Evolutionary conservation across 73 alveolate species (phyloP).

Genomic region (Tetrahymena malaccensis): DNA sequence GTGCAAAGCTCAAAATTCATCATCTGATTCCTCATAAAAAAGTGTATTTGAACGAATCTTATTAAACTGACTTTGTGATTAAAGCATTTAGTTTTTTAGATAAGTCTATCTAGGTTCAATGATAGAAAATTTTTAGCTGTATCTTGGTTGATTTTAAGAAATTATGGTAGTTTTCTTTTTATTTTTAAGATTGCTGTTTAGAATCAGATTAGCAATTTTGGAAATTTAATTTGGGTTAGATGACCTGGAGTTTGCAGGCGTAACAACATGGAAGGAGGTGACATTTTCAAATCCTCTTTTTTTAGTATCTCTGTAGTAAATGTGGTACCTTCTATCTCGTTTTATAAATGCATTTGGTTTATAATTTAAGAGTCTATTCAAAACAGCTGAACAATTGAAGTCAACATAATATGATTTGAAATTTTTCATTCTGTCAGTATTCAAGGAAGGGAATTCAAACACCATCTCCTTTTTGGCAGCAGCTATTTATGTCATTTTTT

Average conservation of each 20-base stretch:
- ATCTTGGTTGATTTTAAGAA: background rate
- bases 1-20: background rate
- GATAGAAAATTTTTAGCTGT: background rate
- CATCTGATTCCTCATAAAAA: background rate
- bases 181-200: background rate
- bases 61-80: background rate
- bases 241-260: background rate
- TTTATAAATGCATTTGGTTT: background rate
- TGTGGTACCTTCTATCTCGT: background rate
- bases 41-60: background rate
- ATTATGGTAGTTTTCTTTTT: background rate
- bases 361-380: background rate
- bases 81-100: background rate
- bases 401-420: background rate
- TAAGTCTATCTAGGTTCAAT: background rate
- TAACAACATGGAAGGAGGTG: background rate
- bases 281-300: background rate
- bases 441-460: background rate
- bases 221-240: background rate
- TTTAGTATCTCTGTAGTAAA: background rate
- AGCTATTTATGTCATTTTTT: background rate
- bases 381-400: background rate
- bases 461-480: background rate
- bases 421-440: background rate
- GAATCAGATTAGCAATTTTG: background rate